Percentiles rank a stretch among this genome's conserved stretches.
Conservation (phyloP, 805 yeast species). For the Wickerhamomyces canadensis region DNA sequence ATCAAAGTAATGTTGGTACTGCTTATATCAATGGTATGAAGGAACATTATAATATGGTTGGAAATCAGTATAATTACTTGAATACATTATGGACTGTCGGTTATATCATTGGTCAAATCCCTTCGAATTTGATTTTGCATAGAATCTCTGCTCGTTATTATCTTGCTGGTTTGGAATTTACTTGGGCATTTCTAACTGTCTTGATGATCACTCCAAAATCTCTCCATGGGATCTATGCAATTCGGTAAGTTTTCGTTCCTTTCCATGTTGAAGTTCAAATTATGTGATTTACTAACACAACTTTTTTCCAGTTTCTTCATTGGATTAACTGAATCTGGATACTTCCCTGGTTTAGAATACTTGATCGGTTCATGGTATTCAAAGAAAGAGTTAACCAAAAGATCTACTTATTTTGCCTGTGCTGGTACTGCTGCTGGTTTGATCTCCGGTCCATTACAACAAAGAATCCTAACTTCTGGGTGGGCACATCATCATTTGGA, state of each 20-base stretch:
- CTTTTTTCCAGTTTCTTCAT: too few relatives aligned
- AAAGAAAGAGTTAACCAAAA: conserved; percentile 28
- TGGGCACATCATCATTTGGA: conserved; percentile 10
- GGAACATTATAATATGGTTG: conserved; percentile 35
- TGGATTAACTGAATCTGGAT: conserved; percentile 40
- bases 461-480: conserved; percentile 21
- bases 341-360: conserved; percentile 42
- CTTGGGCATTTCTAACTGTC: conserved; percentile 37
- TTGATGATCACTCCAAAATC: conserved; percentile 24
- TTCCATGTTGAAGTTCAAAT: too few relatives aligned
- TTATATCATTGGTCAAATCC: conserved; percentile 43
- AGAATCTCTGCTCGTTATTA: conserved; percentile 37
- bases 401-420: conserved; percentile 29
- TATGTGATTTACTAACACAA: too few relatives aligned
- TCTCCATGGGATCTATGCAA: conserved; percentile 23
- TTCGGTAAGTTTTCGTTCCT: too few relatives aligned
- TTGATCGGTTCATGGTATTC: conserved; percentile 35
- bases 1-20: conserved; percentile 35
- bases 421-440: conserved; percentile 25
- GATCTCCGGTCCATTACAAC: conserved; percentile 33
- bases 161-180: conserved; percentile 37
- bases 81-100: conserved; percentile 43
- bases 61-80: conserved; percentile 39
- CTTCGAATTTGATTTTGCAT: conserved; percentile 36
- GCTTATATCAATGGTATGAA: conserved; percentile 45